Base-by-base conservation (phyloP, 345 rosid species). In the Gossypium turneri region DNA sequence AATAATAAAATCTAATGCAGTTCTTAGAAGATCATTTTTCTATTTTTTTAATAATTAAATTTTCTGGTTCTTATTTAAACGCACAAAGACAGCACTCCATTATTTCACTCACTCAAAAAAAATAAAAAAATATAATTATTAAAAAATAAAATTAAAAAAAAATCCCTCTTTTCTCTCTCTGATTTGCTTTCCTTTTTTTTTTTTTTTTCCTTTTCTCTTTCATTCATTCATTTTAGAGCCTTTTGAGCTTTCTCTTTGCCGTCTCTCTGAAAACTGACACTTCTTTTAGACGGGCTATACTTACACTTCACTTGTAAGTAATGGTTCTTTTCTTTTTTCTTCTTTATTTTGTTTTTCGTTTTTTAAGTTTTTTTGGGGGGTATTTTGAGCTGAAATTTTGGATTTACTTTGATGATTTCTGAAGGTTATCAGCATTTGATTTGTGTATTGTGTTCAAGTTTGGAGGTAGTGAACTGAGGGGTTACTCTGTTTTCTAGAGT, bases 241-340 rank as follows among this genome's bases (percentile, higher is more conserved):
- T 82, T 85, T 82, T 76, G 74, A 74, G 81, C 73, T 81, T 82
- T 82, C 86, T 85, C 80, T 15, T 64, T 75, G 72, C 76, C 76
- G 76, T 76, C 81, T 78, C 80, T 62, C 59, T 60, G 76, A 77
- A 38, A 51, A 67, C 82, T 79, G 80, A 74, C 78, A 69, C 79
- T 75, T 55, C 24, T 57, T 66, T 78, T 24, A 12, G 60, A 51
- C 5, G 15, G 41, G 47, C 53, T 63, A 24, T 44, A 56, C 74
- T 73, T 53, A 73, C 67, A n/a, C 76, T 64, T 61, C 70, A 58
- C 79, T 20, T 77, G 84, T 80, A 77, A 82, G 86, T 79, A 65
- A 65, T 79, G 82, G 70, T 80, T 73, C 77, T 64, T 62, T 56
- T 1, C 41, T 66, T 41, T 13, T n/a, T 12, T 57, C 27, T 4